These are phyloP conservation scores for Cryphonectria nitschkei DNA, from an alignment of 2,329 filamentous ascomycete genomes.

Conservation along the genomic window DNA sequence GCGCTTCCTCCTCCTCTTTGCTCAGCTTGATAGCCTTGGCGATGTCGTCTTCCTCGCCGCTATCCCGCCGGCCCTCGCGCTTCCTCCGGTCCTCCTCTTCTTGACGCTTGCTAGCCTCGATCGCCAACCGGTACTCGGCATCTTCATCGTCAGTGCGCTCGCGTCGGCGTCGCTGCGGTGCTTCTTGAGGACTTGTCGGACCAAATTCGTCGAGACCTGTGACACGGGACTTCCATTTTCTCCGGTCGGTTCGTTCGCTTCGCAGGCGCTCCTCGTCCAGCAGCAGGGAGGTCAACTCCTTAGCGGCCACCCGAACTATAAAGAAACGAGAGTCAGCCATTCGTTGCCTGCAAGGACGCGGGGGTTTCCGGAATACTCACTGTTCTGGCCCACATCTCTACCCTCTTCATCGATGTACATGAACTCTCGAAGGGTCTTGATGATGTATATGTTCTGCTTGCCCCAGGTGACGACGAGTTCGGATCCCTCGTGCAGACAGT, in stretches of 20 bases:
- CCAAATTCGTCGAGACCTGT: conserved; percentile 86
- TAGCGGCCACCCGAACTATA: conserved; percentile 89
- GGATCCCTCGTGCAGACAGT: conserved; percentile 95
- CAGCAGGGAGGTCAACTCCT: conserved; percentile 90
- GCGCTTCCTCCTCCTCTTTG: conserved; percentile 89
- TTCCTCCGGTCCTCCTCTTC: conserved; percentile 86
- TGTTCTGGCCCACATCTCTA: conserved; percentile 93
- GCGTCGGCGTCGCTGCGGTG: conserved; percentile 50
- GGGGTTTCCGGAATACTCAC: conserved; percentile 50
- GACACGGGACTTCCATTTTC: conserved; percentile 95
- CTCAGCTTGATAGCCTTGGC: conserved; percentile 95
- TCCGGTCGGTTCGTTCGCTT: conserved; percentile 86
- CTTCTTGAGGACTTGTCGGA: conserved; percentile 47
- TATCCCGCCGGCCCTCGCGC: conserved; percentile 64
- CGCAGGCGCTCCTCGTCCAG: conserved; percentile 92
- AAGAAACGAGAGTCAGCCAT: conserved; percentile 32
- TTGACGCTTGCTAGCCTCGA: conserved; percentile 93
- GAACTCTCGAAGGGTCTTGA: conserved; percentile 97
- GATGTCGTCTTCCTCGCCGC: conserved; percentile 79
- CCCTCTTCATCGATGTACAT: conserved; percentile 96
- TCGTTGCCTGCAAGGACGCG: too few relatives aligned
- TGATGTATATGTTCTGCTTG: conserved; percentile 96
- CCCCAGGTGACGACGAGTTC: conserved; percentile 98
- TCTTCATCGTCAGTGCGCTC: conserved; percentile 77
- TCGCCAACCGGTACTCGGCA: conserved; percentile 83